These are phyloP conservation scores for Syncephalastrum racemosum DNA, from an alignment of 371 early-diverging fungal species.

Conservation along the genomic window DNA sequence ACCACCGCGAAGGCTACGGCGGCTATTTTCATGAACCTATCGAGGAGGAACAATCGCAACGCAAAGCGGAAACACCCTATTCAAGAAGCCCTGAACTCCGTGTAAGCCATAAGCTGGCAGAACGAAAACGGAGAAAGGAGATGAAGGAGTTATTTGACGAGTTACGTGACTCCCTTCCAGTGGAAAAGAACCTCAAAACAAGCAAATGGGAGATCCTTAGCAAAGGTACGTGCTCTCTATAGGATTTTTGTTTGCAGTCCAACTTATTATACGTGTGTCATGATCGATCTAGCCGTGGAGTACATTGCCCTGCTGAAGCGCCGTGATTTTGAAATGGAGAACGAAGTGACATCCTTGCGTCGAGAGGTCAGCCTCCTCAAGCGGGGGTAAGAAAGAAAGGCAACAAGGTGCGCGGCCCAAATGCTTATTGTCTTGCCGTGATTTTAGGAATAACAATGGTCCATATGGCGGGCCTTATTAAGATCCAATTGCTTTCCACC, in stretches of 20 bases:
- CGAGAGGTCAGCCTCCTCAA: conserved; percentile 38
- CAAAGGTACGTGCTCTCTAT: conserved; percentile 55
- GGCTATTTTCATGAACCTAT: conserved; percentile 15
- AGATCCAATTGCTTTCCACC: no score
- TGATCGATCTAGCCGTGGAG: conserved; percentile 45
- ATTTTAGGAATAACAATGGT: no score
- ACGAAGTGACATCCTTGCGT: conserved; percentile 45
- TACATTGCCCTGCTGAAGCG: conserved; percentile 48
- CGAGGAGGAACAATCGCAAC: conserved; percentile 6
- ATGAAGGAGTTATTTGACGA: conserved; percentile 90
- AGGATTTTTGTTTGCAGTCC: neutral
- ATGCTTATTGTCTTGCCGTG: no score
- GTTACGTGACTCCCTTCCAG: conserved; percentile 71
- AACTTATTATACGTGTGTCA: neutral
- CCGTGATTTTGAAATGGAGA: conserved; percentile 51
- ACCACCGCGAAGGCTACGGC: conserved; percentile 4
- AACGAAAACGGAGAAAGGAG: conserved; percentile 80
- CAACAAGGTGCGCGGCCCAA: no score
- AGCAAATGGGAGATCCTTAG: conserved; percentile 88
- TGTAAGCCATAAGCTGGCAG: conserved; percentile 82
- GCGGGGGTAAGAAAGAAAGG: conserved; percentile 19
- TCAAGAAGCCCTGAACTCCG: conserved; percentile 67
- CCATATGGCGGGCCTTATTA: no score
- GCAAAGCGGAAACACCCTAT: conserved; percentile 61
- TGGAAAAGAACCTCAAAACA: conserved; percentile 72